Conservation (phyloP, 495 filamentous ascomycete genomes). For the Clavariopsis aquatica region DNA sequence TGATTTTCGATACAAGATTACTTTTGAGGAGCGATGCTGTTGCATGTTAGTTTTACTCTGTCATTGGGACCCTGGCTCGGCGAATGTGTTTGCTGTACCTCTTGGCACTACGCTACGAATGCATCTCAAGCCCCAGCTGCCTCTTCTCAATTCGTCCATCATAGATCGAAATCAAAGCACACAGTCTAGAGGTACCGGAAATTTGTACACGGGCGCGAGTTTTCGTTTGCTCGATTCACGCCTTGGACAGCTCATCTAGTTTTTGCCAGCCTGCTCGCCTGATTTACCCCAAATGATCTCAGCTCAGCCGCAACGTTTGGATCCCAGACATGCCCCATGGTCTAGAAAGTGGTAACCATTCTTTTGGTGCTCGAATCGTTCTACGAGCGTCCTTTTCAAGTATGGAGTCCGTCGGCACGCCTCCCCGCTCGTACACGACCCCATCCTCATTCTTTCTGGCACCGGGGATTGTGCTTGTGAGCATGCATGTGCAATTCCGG, state of each 20-base stretch:
- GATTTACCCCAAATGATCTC: background rate
- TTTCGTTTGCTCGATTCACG: background rate
- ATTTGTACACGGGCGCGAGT: too few species aligned
- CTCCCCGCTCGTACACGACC: background rate
- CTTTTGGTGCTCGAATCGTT: background rate
- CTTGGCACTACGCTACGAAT: conserved; percentile 5
- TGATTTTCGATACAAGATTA: too few species aligned
- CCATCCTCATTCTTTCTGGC: background rate
- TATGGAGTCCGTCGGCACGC: background rate
- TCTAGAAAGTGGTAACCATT: background rate
- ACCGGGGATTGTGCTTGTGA: background rate
- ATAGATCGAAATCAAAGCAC: background rate
- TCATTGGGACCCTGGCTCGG: background rate
- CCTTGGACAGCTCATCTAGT: background rate
- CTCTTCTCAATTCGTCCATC: too few species aligned
- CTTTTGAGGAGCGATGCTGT: too few species aligned
- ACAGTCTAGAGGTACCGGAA: background rate
- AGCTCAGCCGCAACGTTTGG: background rate
- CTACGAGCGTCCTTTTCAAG: background rate
- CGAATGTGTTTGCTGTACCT: background rate
- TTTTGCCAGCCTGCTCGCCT: background rate
- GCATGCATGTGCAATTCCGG: background rate
- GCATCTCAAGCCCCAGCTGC: background rate
- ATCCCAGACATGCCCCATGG: background rate
- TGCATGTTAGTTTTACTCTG: too few species aligned